A percentile compares a stretch with the other conserved stretches of the same genome.
phyloP scores from a whole-genome alignment of 352 stramenopile genomes.

The Globisporangium cylindrosporum region DNA sequence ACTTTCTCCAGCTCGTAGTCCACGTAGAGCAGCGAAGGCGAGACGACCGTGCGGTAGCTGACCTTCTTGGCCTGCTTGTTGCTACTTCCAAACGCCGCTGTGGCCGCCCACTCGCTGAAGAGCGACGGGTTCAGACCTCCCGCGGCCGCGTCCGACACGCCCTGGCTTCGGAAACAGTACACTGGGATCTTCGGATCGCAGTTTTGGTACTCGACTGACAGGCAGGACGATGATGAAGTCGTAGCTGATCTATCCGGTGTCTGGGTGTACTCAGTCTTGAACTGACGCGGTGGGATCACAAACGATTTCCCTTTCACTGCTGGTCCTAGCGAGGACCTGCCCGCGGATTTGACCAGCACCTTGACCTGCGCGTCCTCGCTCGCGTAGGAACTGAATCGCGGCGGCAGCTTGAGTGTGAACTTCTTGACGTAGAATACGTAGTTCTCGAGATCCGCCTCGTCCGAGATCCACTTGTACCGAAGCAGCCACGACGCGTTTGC shows the following conservation, averaged over 20 bases:
- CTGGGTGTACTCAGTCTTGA: slow-evolving; percentile 6
- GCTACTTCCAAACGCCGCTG: not conserved
- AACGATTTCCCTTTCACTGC: not conserved
- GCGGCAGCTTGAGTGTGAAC: slow-evolving; percentile 2
- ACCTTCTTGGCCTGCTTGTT: not conserved
- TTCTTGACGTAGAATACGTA: slow-evolving; percentile 9
- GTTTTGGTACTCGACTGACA: slow-evolving; percentile 4
- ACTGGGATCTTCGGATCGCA: slow-evolving; percentile 2
- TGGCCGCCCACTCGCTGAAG: not conserved
- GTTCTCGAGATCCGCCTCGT: not conserved
- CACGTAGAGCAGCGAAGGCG: slow-evolving; percentile 1
- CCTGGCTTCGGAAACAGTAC: not conserved
- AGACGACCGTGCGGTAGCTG: slow-evolving; percentile 5
- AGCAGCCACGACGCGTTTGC: slow-evolving; percentile 3
- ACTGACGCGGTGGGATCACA: slow-evolving; percentile 2
- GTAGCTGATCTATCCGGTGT: not conserved
- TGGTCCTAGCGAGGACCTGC: not conserved
- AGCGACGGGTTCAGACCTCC: not conserved
- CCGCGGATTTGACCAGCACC: not conserved
- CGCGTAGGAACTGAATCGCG: not conserved
- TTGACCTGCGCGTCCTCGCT: not conserved
- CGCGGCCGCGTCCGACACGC: not conserved
- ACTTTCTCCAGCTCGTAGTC: slow-evolving; percentile 3
- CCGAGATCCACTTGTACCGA: not conserved
- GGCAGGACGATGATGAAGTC: not conserved